Evolutionary conservation across 1,139 yeast genomes (phyloP).

Genomic region (Suhomyces yuchorum): DNA sequence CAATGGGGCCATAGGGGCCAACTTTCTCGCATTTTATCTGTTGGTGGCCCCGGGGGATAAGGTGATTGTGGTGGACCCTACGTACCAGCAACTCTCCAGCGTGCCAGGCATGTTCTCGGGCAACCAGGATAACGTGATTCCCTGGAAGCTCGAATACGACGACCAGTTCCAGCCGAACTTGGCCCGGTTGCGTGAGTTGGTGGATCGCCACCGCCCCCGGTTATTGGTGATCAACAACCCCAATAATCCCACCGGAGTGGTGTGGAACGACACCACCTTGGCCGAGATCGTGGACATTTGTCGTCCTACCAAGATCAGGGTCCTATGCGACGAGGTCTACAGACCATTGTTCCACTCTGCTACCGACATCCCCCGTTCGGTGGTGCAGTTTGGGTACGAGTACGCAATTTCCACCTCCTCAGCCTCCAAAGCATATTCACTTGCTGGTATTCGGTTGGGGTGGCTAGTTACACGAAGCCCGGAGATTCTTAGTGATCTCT

Average conservation of each 20-base stretch:
- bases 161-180: slow-evolving; percentile 43
- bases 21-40: slow-evolving; percentile 50
- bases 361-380: slow-evolving; percentile 36
- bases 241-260: slow-evolving; percentile 57
- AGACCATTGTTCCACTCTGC: slow-evolving; percentile 53
- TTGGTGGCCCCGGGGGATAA: slow-evolving; percentile 52
- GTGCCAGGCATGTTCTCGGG: slow-evolving; percentile 55
- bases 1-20: slow-evolving; percentile 63
- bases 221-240: slow-evolving; percentile 55
- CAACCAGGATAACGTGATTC: slow-evolving; percentile 33
- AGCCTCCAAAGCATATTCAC: slow-evolving; percentile 56
- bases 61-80: slow-evolving; percentile 52
- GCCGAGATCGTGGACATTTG: slow-evolving; percentile 44
- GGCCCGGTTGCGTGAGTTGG: slow-evolving; percentile 29
- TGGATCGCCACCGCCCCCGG: slow-evolving; percentile 38
- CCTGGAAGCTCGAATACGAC: slow-evolving; percentile 34
- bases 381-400: slow-evolving; percentile 44
- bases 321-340: slow-evolving; percentile 59
- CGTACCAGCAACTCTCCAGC: slow-evolving; percentile 54
- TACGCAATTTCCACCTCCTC: slow-evolving; percentile 53
- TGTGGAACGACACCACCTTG: slow-evolving; percentile 40
- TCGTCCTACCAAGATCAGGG: slow-evolving; percentile 29
- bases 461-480: slow-evolving; percentile 49
- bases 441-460: slow-evolving; percentile 59
- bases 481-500: slow-evolving; percentile 33